Evolutionary conservation across 176 grass and related monocot genomes (phyloP), one percentile per base, ranked within the genome.

Genomic region (Hsuehochloa calcarea): DNA sequence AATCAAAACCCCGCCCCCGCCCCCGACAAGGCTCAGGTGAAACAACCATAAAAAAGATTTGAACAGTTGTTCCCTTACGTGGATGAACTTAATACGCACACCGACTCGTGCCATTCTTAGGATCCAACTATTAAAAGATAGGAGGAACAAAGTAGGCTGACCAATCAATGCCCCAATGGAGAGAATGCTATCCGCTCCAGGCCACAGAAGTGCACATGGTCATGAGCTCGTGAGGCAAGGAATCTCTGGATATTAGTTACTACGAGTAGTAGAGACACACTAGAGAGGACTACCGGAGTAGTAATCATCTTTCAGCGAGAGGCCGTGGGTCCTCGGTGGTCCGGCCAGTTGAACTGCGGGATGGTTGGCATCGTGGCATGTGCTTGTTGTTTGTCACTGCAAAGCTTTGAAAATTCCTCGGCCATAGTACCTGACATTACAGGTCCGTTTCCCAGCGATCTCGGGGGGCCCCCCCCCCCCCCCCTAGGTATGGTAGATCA

Each of bases 361-460:
- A 67, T 29, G 84, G 73, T 83, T 79, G 74, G 67, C 73, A 69
- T 60, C 15, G 45, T 79, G 41, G 27, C 68, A 87, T 82, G 73
- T 58, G 58, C 74, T 54, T 59, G 13, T 78, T 66, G 84, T 73
- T 70, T 55, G 40, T 54, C 82, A 45, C 83, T 47, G 16, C 44
- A n/a, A 44, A 8, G 23, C 35, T 41, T 74, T 85, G 69, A 75
- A 27, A 25, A 69, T 49, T 59, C 35, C 15, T 22, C 0, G 41
- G 65, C 35, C 69, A 44, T 78, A 25, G 41, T 65, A 74, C 74
- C 59, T 56, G 84, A 78, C 84, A 87, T 54, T 11, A 56, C 79
- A 87, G 79, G 88, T 83, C 79, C 66, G 79, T 90, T 79, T 35
- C 50, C 35, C 84, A 59, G 79, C 72, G 26, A 86, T 86, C 84